Evolutionary conservation across 805 yeast genomes (phyloP), one percentile per base, ranked within the genome.

Genomic region (Cephaloascus albidus): DNA sequence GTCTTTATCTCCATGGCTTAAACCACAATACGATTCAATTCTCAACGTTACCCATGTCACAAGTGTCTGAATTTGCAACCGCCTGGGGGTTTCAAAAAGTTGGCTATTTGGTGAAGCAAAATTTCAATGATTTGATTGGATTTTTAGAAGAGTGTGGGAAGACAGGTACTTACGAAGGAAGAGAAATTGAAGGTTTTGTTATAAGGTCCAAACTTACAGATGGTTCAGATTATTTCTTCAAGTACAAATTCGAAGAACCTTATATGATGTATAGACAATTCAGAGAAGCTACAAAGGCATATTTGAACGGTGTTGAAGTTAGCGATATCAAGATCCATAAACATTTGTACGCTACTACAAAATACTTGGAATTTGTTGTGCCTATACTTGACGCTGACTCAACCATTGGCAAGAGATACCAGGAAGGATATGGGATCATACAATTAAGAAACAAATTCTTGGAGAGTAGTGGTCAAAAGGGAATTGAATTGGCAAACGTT

Each of bases 201-300:
- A 68, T 93, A 3, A 70, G 98, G 40, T 76, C 89, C 49, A 67
- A 70, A 36, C 41, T 48, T 5, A 45, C 43, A 15, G 43, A 36
- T 20, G 44, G 36, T 0, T 42, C 43, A 18, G 42, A 45, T 1
- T 87, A 73, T 51, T 85, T 90, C 58, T 93, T 88, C 75, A 93
- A 93, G 60, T 93, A 67, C 64, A 93, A 93, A 58, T 93, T 93
- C 57, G 95, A 88, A 48, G 95, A 93, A 60, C 98, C 98, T 0
- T 93, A 93, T 54, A 61, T 88, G 35, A 72, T 93, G 72, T 93
- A 88, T 57, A 71, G 99, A 42, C 85, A 84, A 49, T 78, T 94
- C 75, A 72, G 99, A 47, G 97, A 93, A 51, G 84, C 78, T 2
- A 87, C 97, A 1, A 80, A 75, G 52, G 64, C 63, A 35, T 73